Conservation (phyloP, 805 yeast species). For the Metschnikowia vanudenii region DNA sequence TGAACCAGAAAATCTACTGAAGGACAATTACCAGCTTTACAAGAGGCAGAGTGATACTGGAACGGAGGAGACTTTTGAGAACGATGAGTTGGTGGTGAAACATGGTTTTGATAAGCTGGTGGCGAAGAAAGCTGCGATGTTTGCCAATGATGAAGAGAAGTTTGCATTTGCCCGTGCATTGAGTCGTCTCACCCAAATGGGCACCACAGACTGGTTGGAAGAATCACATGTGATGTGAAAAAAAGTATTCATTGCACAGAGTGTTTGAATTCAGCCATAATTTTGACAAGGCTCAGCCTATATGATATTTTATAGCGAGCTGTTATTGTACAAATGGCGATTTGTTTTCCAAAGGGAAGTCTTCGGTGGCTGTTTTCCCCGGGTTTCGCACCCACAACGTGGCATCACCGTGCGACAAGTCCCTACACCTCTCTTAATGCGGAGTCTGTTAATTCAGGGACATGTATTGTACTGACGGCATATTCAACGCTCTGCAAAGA, state of each 20-base stretch:
- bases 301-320: too few relatives aligned
- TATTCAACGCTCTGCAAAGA: too few relatives aligned
- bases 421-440: too few relatives aligned
- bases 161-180: slow-evolving; percentile 96
- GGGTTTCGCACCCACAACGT: too few relatives aligned
- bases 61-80: slow-evolving; percentile 42
- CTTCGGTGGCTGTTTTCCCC: too few relatives aligned
- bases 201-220: slow-evolving; percentile 89
- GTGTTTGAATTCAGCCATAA: too few relatives aligned
- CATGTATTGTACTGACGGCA: too few relatives aligned
- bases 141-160: slow-evolving; percentile 90
- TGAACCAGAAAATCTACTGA: slow-evolving; percentile 64
- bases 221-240: slow-evolving; percentile 4
- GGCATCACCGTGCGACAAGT: too few relatives aligned
- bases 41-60: slow-evolving; percentile 37
- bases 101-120: slow-evolving; percentile 75
- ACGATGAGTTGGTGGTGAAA: slow-evolving; percentile 64
- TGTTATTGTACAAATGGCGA: too few relatives aligned
- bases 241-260: neutral
- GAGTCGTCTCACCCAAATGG: slow-evolving; percentile 89
- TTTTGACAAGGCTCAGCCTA: too few relatives aligned
- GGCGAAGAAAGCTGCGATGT: slow-evolving; percentile 70
- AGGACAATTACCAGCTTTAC: slow-evolving; percentile 46
- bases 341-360: too few relatives aligned
- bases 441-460: too few relatives aligned